Evolutionary conservation across 208 protist species (phyloP), one percentile per base, ranked within the genome.

Genomic region (Acanthamoeba castellanii): DNA sequence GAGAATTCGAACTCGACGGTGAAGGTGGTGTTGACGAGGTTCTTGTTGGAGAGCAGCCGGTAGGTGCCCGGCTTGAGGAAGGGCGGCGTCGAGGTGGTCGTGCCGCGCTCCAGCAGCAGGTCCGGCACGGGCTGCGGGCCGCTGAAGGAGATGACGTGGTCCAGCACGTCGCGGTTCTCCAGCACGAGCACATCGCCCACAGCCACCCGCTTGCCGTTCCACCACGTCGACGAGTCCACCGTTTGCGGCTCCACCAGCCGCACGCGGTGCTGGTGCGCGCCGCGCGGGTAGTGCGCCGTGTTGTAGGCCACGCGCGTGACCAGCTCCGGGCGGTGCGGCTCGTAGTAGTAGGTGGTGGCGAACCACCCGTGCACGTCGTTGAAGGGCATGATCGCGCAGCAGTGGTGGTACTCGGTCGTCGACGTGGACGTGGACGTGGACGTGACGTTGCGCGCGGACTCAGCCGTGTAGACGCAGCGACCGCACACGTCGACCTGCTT

Each of bases 11-110:
- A 88, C 47, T 57, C 81, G 81, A 88, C 30, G 13, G 50, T 64
- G 81, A 88, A 88, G 81, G 27, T 88, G 7, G 81, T 88, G 81
- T 88, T 88, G 81, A 88, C 64, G 81, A 88, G 81, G 81, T 88
- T 88, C 50, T 66, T 88, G 50, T 88, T 88, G 50, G 81, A 88
- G 18, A 64, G n/a, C 7, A 88, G 22, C 14, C 81, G 81, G 81
- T 88, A 88, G 50, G 25, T n/a, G 50, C 81, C 81, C 27, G 81
- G 81, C 81, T 88, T 88, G 50, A 88, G 81, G 81, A 88, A 88
- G 13, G 81, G 16, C 13, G 81, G 22, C 5, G 81, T 88, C 6
- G 47, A 25, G 14, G 45, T 25, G 25, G 81, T 88, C 13, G 42
- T 88, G 52, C 81, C 81, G 47, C 81, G 81, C 8, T 88, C 47